Base-by-base conservation (phyloP, 2,329 filamentous ascomycete genomes). In the Ceratocystis papillata region DNA sequence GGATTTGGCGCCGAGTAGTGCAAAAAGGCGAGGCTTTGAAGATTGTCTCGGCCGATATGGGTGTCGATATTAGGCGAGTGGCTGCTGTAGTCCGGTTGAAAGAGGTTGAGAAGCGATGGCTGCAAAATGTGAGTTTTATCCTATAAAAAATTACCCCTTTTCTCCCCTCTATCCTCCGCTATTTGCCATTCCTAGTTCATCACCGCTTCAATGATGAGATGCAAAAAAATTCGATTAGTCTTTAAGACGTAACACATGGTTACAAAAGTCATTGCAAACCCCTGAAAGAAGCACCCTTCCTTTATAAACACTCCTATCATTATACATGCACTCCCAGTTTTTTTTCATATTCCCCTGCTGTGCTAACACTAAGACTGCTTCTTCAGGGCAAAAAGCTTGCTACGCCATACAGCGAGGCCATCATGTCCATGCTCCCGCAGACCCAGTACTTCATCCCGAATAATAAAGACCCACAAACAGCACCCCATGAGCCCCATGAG, bases 171-270 rank as follows among this genome's bases (percentile, higher is more conserved):
- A 17, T 25, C 59, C 28, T 41, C 12, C 10, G 3, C 37, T 15
- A 41, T 15, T 4, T 12, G 3, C 10, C 10, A 41, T 41, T 1
- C 12, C 10, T 41, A 41, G 10, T 12, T 41, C 3, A 41, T 12
- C 10, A 12, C 41, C 20, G 62, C 61, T 72, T 71, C 69, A 64
- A 76, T 84, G 82, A 85, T 85, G 82, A 83, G 75, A 73, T 71
- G 73, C 75, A 78, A 84, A 82, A 83, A 84, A 86, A 87, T 87
- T 88, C 93, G 93, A 96, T 97, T 96, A 96, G 93, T 97, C 93
- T 96, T 95, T 82, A 96, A 96, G 92, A 97, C 92, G 86, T 76
- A 79, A 67, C 75, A 85, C 81, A 86, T 94, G 90, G 89, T 96
- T 93, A 93, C 80, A 87, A 82, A 83, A 79, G 79, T 83, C 83